A percentile compares a stretch with the other conserved stretches of the same genome.
Evolutionary conservation across 768 basidiomycete species (phyloP).

Genomic region (Suillus spraguei): DNA sequence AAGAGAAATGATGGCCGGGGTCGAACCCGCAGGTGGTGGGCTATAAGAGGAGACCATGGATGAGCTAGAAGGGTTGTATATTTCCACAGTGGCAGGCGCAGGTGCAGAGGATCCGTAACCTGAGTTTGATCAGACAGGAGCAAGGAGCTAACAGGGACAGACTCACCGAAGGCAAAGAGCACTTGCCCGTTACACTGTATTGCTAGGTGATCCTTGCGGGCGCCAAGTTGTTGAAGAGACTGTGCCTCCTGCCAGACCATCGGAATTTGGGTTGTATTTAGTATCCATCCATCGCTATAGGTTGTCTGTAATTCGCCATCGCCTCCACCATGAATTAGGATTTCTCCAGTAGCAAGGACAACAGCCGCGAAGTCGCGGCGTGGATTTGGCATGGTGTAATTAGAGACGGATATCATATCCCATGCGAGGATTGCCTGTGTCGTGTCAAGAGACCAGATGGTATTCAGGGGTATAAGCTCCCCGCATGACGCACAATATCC

Average conservation of each 20-base stretch:
- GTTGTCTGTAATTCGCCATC: slow-evolving; percentile 55
- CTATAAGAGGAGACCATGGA: slow-evolving; percentile 46
- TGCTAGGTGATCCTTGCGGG: slow-evolving; percentile 76
- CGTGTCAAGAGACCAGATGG: slow-evolving; percentile 67
- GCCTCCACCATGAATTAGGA: slow-evolving; percentile 81
- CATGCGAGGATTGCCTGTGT: slow-evolving; percentile 49
- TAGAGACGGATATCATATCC: slow-evolving; percentile 44
- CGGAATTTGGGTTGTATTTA: slow-evolving; percentile 56
- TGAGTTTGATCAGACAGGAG: slow-evolving; percentile 16
- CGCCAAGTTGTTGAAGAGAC: slow-evolving; percentile 58
- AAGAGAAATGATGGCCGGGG: slow-evolving; percentile 35
- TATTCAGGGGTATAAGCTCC: slow-evolving; percentile 55
- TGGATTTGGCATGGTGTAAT: slow-evolving; percentile 49
- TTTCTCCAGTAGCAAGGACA: slow-evolving; percentile 49
- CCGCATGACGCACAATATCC: slow-evolving; percentile 58
- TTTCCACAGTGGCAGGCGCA: slow-evolving; percentile 52
- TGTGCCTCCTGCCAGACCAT: slow-evolving; percentile 61
- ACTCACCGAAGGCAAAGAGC: slow-evolving; percentile 78
- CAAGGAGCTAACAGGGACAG: not conserved
- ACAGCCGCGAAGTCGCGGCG: slow-evolving; percentile 66
- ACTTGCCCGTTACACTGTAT: slow-evolving; percentile 60
- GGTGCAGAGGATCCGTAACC: slow-evolving; percentile 36
- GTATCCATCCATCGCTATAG: slow-evolving; percentile 71
- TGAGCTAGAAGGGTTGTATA: slow-evolving; percentile 47
- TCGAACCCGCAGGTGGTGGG: slow-evolving; percentile 33